Conservation (phyloP, 106 monocot genomes). For the Xerophyta viscosa region DNA sequence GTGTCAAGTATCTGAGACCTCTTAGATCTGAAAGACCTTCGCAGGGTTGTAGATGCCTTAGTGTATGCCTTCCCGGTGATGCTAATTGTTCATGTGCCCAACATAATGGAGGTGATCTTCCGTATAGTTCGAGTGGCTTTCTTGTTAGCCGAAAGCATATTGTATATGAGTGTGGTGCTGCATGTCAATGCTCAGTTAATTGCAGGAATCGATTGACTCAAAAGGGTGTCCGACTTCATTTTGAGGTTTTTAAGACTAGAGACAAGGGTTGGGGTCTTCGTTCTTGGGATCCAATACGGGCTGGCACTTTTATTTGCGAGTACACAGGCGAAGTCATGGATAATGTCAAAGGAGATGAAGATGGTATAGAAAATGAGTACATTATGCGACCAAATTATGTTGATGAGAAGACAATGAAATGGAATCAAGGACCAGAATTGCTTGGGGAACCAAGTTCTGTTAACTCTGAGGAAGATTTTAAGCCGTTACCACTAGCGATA, state of each 20-base stretch:
- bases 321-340: constrained; percentile 52
- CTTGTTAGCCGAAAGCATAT: constrained; percentile 48
- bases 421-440: constrained; percentile 77
- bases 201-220: constrained; percentile 67
- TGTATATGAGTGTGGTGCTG: constrained; percentile 58
- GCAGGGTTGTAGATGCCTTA: constrained; percentile 49
- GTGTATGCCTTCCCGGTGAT: constrained; percentile 60
- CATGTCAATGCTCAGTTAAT: constrained; percentile 48
- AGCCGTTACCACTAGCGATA: constrained; percentile 40
- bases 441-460: constrained; percentile 33
- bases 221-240: constrained; percentile 50
- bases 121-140: constrained; percentile 60
- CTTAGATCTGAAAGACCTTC: constrained; percentile 20
- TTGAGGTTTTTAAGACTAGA: constrained; percentile 79
- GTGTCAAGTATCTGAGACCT: constrained; percentile 19
- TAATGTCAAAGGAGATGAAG: constrained; percentile 12
- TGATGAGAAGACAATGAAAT: constrained; percentile 44
- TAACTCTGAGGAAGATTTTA: constrained; percentile 13
- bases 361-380: constrained; percentile 49
- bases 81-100: constrained; percentile 47
- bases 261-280: constrained; percentile 83
- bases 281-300: constrained; percentile 86
- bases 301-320: constrained; percentile 80
- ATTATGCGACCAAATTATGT: constrained; percentile 26
- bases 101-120: constrained; percentile 50